Evolutionary conservation across 257 asterid species (phyloP), one percentile per base, ranked within the genome.

Genomic region (Capsicum rhomboideum): DNA sequence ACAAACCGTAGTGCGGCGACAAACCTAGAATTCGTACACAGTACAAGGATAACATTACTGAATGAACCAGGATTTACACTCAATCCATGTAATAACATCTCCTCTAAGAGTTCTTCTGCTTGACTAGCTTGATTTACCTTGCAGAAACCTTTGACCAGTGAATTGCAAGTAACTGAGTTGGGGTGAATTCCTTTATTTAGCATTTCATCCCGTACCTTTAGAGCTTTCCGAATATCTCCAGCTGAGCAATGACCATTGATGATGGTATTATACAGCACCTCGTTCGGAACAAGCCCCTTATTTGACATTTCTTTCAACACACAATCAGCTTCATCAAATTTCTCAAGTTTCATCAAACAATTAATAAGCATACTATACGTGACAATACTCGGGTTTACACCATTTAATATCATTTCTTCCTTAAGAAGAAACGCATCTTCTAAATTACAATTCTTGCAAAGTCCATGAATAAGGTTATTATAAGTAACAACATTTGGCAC

Each of bases 381-480:
- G 54, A 92, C 86, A 80, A 91, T 56, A 80, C 92, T 93, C 1
- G 98, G 98, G 59, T 86, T 87, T 86, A 93, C 88, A 83, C 98
- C 94, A 63, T 85, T 85, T 71, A 85, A 80, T 72, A 88, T 79
- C 99, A 95, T 95, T 83, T 84, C 78, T 83, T 91, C 93, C 91
- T 93, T 95, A 3, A 91, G 89, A 83, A 31, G 83, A 80, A 94
- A 90, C 13, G 96, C 96, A 84, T 93, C 92, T 61, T 89, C 91
- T 83, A 93, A 84, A 54, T 88, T 82, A 59, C 95, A 89, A 11
- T 40, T 79, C 86, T 86, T 88, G 84, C 97, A 95, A 16, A 93
- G 88, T 52, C 99, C 99, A 67, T 91, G 85, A 88, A 95, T 88
- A 26, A 95, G 91, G 86, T 87, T 93, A 89, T 95, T 95, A 84